Evolutionary conservation across 768 basidiomycete species (phyloP).

Genomic region (Dioszegia aurantiaca): DNA sequence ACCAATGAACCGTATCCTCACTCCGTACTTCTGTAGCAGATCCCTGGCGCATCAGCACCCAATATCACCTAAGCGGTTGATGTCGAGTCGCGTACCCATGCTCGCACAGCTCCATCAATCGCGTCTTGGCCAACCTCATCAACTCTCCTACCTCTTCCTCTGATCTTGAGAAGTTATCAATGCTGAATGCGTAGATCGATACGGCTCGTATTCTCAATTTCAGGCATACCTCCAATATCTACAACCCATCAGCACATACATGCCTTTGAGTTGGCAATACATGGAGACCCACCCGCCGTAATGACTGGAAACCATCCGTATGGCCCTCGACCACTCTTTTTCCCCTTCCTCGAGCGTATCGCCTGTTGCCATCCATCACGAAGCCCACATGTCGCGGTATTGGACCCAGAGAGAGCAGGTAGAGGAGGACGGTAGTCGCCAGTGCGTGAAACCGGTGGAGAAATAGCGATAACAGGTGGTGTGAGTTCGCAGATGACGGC

Average conservation of each 20-base stretch:
- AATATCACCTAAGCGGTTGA: conserved; percentile 9
- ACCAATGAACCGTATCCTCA: conserved; percentile 80
- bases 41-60: conserved; percentile 57
- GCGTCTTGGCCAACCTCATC: conserved; percentile 77
- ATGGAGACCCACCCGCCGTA: conserved; percentile 64
- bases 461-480: conserved; percentile 12
- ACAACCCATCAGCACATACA: background rate
- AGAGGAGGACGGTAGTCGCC: conserved; percentile 57
- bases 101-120: conserved; percentile 71
- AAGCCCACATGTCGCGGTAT: conserved; percentile 88
- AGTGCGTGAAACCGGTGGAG: conserved; percentile 31
- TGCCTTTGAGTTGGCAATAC: background rate
- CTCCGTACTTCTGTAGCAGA: conserved; percentile 74
- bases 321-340: conserved; percentile 75
- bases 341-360: conserved; percentile 66
- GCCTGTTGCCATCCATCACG: conserved; percentile 94
- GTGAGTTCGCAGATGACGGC: background rate
- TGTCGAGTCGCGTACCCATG: conserved; percentile 79
- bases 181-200: conserved; percentile 94
- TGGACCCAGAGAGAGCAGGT: conserved; percentile 73
- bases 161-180: conserved; percentile 91
- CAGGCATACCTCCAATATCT: conserved; percentile 85
- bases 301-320: conserved; percentile 72
- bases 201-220: conserved; percentile 76
- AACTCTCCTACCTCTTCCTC: conserved; percentile 80